These are phyloP conservation scores for Auricularia sp. DNA, from an alignment of 768 basidiomycete species.

Conservation along the genomic window DNA sequence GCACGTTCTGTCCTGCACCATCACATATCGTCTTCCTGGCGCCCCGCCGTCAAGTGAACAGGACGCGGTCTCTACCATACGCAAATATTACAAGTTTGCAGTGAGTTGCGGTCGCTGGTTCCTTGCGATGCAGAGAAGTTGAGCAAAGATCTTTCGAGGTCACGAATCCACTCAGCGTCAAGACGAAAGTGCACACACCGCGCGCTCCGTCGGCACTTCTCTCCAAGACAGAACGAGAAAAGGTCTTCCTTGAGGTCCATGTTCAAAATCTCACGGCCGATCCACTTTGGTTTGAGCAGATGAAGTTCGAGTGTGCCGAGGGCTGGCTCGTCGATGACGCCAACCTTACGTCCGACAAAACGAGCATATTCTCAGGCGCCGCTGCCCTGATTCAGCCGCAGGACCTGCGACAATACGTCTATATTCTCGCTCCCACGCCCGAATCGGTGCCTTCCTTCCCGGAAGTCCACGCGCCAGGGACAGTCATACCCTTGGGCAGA, in stretches of 20 bases:
- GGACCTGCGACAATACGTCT: conserved; percentile 81
- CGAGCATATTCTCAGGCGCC: conserved; percentile 47
- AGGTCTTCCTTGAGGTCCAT: conserved; percentile 86
- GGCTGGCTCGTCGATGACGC: conserved; percentile 52
- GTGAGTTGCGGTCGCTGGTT: conserved; percentile 35
- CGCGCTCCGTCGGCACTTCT: conserved; percentile 65
- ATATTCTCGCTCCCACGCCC: conserved; percentile 51
- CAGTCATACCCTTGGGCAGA: conserved; percentile 69
- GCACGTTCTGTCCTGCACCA: conserved; percentile 79
- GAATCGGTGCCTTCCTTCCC: conserved; percentile 26
- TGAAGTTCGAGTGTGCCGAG: conserved; percentile 65
- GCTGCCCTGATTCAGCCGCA: conserved; percentile 73
- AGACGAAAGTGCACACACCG: conserved; percentile 82
- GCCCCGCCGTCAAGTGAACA: conserved; percentile 30
- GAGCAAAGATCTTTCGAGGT: conserved; percentile 40
- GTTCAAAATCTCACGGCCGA: conserved; percentile 80
- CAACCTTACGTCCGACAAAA: conserved; percentile 25
- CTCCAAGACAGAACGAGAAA: conserved; percentile 55
- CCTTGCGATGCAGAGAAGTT: neutral
- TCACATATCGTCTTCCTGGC: conserved; percentile 66
- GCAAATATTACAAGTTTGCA: conserved; percentile 87
- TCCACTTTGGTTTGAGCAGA: conserved; percentile 69
- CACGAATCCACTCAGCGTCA: conserved; percentile 89
- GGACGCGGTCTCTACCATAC: conserved; percentile 54
- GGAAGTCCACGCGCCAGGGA: conserved; percentile 50